phyloP scores from a whole-genome alignment of 768 basidiomycete species.

The Coprinopsis cinerea region DNA sequence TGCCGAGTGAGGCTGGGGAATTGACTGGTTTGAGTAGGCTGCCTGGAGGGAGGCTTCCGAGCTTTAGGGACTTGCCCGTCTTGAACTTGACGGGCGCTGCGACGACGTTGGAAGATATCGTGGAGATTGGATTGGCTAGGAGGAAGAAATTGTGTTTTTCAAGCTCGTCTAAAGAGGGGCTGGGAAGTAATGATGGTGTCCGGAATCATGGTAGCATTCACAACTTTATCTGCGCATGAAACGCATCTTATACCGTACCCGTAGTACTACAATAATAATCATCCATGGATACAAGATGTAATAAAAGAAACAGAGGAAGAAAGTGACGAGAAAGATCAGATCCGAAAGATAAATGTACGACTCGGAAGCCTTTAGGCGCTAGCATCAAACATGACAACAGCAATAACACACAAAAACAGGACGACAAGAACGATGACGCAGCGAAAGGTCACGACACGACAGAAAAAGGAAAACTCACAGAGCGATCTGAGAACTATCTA shows the following conservation, averaged over 20 bases:
- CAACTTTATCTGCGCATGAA: conserved; percentile 5
- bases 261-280: conserved; percentile 8
- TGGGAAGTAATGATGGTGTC: neutral
- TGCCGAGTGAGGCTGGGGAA: conserved; percentile 23
- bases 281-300: conserved; percentile 2
- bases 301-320: neutral
- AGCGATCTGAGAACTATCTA: conserved; percentile 66
- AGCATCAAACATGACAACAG: neutral
- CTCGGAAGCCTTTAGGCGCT: neutral
- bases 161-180: no score
- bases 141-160: conserved; percentile 25
- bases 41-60: conserved; percentile 47
- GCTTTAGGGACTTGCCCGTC: conserved; percentile 52
- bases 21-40: conserved; percentile 46
- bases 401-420: neutral
- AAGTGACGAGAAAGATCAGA: conserved; percentile 2
- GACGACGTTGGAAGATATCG: conserved; percentile 28
- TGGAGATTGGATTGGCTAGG: conserved; percentile 27
- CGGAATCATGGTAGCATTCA: conserved; percentile 1
- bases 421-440: neutral
- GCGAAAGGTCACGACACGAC: no score
- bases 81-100: conserved; percentile 61
- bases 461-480: no score
- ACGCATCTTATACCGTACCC: neutral
- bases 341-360: conserved; percentile 6